Evolutionary conservation across 352 stramenopile genomes (phyloP).

Genomic region (Phytopythium litorale): DNA sequence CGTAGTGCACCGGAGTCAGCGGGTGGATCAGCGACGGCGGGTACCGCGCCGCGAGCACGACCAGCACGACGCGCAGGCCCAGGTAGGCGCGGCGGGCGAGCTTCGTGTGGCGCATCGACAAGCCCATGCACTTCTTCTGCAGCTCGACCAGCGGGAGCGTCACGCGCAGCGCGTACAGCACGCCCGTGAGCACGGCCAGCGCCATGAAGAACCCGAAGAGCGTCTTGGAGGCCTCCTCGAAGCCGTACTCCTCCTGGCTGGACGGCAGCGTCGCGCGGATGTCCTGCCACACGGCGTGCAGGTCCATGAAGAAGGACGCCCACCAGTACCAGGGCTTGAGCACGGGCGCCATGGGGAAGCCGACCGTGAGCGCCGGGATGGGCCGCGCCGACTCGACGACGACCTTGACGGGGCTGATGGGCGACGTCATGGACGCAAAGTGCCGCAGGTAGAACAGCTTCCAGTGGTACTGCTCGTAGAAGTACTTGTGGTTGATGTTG

Average conservation of each 20-base stretch:
- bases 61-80: conserved; percentile 49
- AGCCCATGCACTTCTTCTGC: conserved; percentile 53
- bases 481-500: conserved; percentile 92
- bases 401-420: conserved; percentile 80
- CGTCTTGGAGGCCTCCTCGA: conserved; percentile 68
- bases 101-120: conserved; percentile 51
- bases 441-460: conserved; percentile 83
- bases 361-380: conserved; percentile 78
- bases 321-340: conserved; percentile 90
- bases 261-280: conserved; percentile 70
- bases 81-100: conserved; percentile 47
- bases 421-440: conserved; percentile 85
- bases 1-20: conserved; percentile 67
- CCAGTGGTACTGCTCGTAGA: conserved; percentile 88
- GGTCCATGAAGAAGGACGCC: conserved; percentile 77
- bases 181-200: conserved; percentile 52
- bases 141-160: conserved; percentile 54
- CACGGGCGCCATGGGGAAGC: conserved; percentile 84
- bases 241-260: conserved; percentile 62
- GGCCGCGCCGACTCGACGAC: conserved; percentile 76
- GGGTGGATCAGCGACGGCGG: conserved; percentile 62
- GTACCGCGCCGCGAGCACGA: conserved; percentile 52
- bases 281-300: conserved; percentile 82
- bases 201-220: conserved; percentile 49
- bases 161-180: conserved; percentile 63